Evolutionary conservation across 805 yeast species (phyloP), one percentile per base, ranked within the genome.

Genomic region (Schwanniomyces polymorphus): DNA sequence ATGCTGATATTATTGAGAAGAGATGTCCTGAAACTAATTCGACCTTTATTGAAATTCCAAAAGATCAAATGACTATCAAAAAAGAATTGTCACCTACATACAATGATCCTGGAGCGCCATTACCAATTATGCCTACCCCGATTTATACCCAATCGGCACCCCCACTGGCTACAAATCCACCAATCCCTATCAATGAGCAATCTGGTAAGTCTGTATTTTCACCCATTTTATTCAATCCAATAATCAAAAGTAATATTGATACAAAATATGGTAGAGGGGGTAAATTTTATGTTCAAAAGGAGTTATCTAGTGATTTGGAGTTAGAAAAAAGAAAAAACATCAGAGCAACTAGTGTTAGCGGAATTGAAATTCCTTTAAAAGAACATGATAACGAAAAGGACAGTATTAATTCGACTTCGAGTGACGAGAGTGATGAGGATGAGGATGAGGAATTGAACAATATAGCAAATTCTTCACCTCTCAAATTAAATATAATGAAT

Each of bases 241-340:
- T 85, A 16, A 86, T 89, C 45, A 84, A 82, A 47, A 78, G 80
- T 41, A 82, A 80, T 48, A 84, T 92, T 34, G 98, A 92, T 60
- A 82, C 87, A 47, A 92, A 92, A 59, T 92, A 92, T 58, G 85
- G 85, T 10, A 78, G 78, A 52, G 99, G 99, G 5, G 99, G 99
- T 1, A 87, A 91, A 59, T 92, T 88, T 60, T 91, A 84, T 60
- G 88, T 87, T 12, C 69, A 65, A 4, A 62, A 65, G 41, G 76
- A 72, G 14, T 31, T 52, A 12, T 44, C 61, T 8, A 46, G 42
- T 12, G 68, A 55, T 18, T 43, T 50, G 3, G 68, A 64, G 16
- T 23, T 46, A 2, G 57, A 55, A 25, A 44, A 56, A 38, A 58
- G 55, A 38, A 56, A 56, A 14, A 51, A 52, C 21, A 40, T 66